Conservation (phyloP, 1,284 basidiomycete genomes). For the Apiotrichum porosum region DNA sequence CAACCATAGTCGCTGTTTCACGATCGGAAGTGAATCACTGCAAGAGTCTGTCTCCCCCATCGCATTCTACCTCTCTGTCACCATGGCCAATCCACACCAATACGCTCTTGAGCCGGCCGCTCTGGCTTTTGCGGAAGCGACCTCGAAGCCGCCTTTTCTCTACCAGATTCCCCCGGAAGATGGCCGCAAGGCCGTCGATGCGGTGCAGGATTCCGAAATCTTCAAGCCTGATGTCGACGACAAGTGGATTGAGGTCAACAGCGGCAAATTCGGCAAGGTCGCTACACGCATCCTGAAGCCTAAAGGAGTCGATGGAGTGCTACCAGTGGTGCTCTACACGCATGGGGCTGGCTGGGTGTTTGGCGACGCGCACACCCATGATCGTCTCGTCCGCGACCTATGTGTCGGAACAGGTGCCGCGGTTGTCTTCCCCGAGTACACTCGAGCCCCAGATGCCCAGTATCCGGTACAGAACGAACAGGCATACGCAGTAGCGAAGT, state of each 20-base stretch:
- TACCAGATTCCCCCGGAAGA: slow-evolving; percentile 13
- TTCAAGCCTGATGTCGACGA: slow-evolving; percentile 15
- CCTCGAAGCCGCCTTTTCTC: slow-evolving; percentile 8
- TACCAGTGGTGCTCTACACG: slow-evolving; percentile 15
- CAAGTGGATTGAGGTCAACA: slow-evolving; percentile 14
- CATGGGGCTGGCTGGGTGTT: slow-evolving; percentile 18
- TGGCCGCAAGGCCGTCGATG: slow-evolving; percentile 11
- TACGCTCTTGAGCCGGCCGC: slow-evolving; percentile 14
- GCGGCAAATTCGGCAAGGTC: background rate
- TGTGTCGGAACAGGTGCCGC: slow-evolving; percentile 12
- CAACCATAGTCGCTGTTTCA: too few relatives aligned
- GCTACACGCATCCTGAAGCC: slow-evolving; percentile 10
- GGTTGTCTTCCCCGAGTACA: slow-evolving; percentile 16
- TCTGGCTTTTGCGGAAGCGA: slow-evolving; percentile 10
- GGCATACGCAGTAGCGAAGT: slow-evolving; percentile 10
- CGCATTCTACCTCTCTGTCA: background rate
- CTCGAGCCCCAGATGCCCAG: slow-evolving; percentile 8
- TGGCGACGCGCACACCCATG: slow-evolving; percentile 16
- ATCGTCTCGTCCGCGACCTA: slow-evolving; percentile 12
- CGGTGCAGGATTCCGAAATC: slow-evolving; percentile 4
- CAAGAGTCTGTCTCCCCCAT: too few relatives aligned
- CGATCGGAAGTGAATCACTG: too few relatives aligned
- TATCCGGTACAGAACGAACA: slow-evolving; percentile 15
- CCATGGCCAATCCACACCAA: slow-evolving; percentile 10
- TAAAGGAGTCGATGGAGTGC: slow-evolving; percentile 5